Evolutionary conservation across 1,139 yeast species (phyloP).

Genomic region (Ogataea hybrid): DNA sequence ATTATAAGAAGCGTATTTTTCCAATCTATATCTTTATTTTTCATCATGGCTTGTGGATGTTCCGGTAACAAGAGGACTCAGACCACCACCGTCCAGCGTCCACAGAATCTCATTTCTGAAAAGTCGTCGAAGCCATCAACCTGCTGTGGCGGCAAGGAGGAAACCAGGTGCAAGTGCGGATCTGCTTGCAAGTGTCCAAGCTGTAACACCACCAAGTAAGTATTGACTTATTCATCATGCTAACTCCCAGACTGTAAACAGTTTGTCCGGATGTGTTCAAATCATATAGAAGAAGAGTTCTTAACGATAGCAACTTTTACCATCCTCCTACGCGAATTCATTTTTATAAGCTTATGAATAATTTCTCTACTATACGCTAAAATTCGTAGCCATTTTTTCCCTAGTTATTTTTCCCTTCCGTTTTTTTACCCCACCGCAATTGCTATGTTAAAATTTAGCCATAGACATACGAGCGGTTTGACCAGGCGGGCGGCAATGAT

Average conservation of each 20-base stretch:
- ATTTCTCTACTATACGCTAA: background rate
- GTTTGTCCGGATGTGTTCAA: too few species aligned
- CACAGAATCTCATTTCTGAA: background rate
- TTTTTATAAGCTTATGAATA: background rate
- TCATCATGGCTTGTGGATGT: conserved; percentile 28
- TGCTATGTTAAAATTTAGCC: conserved; percentile 2
- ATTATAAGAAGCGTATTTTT: conserved; percentile 1
- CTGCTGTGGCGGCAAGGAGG: conserved; percentile 24
- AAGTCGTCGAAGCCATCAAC: conserved; percentile 12
- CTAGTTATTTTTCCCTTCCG: background rate
- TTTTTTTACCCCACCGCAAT: conserved; percentile 9
- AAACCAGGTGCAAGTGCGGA: conserved; percentile 30
- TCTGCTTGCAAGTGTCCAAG: conserved; percentile 31
- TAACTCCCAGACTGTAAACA: conserved; percentile 6
- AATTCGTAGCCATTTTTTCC: background rate
- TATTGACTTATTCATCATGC: conserved; percentile 2
- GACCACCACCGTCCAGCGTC: conserved; percentile 7
- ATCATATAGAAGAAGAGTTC: too few species aligned
- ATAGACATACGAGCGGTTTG: background rate
- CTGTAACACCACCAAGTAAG: conserved; percentile 32
- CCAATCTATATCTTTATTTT: conserved; percentile 1
- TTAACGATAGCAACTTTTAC: too few species aligned
- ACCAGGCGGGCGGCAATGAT: background rate
- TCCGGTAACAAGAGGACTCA: conserved; percentile 8
- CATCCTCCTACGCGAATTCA: background rate